Evolutionary conservation across 2,329 filamentous ascomycete species (phyloP).

Genomic region (Beauveria caledonica): DNA sequence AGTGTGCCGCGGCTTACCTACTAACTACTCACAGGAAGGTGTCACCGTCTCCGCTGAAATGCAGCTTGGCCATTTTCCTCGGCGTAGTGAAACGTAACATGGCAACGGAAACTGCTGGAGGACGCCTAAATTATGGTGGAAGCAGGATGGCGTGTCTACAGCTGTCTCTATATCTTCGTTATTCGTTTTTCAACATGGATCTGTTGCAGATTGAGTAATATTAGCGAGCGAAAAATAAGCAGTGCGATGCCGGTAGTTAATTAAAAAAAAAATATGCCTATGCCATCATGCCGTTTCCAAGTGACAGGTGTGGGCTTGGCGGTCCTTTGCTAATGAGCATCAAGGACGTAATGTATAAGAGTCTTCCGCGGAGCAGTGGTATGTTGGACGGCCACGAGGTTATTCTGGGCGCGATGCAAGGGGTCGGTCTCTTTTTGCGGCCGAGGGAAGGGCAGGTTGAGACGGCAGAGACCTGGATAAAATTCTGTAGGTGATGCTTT

Average conservation of each 20-base stretch:
- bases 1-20: too few relatives aligned
- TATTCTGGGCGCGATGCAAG: not conserved
- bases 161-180: not conserved
- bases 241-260: not conserved
- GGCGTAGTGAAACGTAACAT: not conserved
- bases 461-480: not conserved
- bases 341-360: not conserved
- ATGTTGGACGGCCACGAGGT: not conserved
- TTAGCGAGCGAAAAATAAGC: not conserved
- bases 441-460: not conserved
- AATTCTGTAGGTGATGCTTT: not conserved
- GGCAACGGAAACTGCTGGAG: not conserved
- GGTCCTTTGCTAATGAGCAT: not conserved
- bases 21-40: not conserved
- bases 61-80: not conserved
- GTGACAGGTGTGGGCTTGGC: constrained; percentile 4
- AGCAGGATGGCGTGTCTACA: not conserved
- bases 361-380: not conserved
- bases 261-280: not conserved
- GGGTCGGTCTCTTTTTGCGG: not conserved
- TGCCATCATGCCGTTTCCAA: not conserved
- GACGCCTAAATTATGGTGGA: not conserved
- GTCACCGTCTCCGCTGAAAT: not conserved
- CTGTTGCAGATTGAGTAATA: not conserved
- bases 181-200: not conserved